phyloP scores from a whole-genome alignment of 768 basidiomycete species.

The Amanita pseudoporphyria region DNA sequence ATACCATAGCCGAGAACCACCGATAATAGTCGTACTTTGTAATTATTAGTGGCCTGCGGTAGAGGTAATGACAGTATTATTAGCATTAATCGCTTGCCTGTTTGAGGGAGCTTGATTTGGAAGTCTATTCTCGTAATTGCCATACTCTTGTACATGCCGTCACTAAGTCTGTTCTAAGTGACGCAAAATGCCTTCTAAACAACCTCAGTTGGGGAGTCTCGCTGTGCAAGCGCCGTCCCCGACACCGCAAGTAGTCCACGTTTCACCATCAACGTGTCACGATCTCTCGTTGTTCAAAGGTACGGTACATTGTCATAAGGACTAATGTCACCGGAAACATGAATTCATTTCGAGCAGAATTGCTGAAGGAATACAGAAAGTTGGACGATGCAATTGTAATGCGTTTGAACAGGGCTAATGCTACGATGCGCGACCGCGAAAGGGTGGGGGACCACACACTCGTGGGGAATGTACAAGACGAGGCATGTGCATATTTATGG shows the following conservation, averaged over 20 bases:
- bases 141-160: not conserved
- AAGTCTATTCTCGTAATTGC: not conserved
- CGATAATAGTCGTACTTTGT: no score
- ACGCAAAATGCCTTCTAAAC: conserved; percentile 26
- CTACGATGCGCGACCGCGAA: conserved; percentile 65
- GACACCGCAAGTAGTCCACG: conserved; percentile 55
- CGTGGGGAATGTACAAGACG: conserved; percentile 53
- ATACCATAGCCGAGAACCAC: not conserved
- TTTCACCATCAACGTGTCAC: conserved; percentile 65
- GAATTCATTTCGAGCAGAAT: conserved; percentile 34
- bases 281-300: conserved; percentile 76
- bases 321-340: not conserved
- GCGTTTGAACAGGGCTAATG: conserved; percentile 72
- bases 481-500: conserved; percentile 72
- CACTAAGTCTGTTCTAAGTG: not conserved
- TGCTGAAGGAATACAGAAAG: conserved; percentile 72
- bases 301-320: conserved; percentile 14
- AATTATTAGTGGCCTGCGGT: no score
- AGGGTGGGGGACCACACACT: conserved; percentile 32
- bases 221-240: conserved; percentile 57
- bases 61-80: not conserved
- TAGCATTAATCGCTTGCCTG: not conserved
- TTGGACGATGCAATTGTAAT: conserved; percentile 75
- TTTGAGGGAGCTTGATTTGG: not conserved
- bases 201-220: conserved; percentile 53